phyloP scores from a whole-genome alignment of 345 rosid genomes.

The Citrus cavaleriei region DNA sequence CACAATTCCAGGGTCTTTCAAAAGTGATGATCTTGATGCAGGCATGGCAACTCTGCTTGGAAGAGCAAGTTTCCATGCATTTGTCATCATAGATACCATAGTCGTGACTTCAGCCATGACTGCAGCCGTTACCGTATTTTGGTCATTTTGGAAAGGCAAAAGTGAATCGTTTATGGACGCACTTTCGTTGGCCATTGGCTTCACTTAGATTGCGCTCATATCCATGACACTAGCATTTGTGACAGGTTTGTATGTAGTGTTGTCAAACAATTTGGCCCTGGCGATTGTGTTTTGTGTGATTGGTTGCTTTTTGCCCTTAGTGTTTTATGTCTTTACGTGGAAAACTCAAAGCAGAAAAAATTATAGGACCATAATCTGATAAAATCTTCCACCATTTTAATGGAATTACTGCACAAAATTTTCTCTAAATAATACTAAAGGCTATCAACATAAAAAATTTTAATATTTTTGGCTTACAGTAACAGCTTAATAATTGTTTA shows the following conservation, averaged over 20 bases:
- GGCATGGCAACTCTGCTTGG: slow-evolving; percentile 3
- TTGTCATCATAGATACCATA: neutral
- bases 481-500: accelerated
- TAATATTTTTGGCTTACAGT: too few species aligned
- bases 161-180: slow-evolving; percentile 3
- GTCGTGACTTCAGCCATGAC: slow-evolving; percentile 12
- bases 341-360: too few species aligned
- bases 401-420: accelerated
- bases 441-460: too few species aligned
- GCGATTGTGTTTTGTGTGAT: neutral
- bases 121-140: neutral
- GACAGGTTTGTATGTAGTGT: slow-evolving; percentile 13
- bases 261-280: neutral
- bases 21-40: neutral
- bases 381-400: too few species aligned
- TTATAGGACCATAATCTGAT: too few species aligned
- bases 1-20: slow-evolving; percentile 10
- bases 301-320: neutral
- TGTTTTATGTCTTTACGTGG: neutral
- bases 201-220: slow-evolving; percentile 12
- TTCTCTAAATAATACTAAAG: too few species aligned
- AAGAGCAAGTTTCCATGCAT: slow-evolving; percentile 4
- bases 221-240: slow-evolving; percentile 18
- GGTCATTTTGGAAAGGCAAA: neutral
- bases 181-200: neutral